These are phyloP conservation scores for Rhodotorula babjevae DNA, from an alignment of 768 basidiomycete species.

Conservation along the genomic window DNA sequence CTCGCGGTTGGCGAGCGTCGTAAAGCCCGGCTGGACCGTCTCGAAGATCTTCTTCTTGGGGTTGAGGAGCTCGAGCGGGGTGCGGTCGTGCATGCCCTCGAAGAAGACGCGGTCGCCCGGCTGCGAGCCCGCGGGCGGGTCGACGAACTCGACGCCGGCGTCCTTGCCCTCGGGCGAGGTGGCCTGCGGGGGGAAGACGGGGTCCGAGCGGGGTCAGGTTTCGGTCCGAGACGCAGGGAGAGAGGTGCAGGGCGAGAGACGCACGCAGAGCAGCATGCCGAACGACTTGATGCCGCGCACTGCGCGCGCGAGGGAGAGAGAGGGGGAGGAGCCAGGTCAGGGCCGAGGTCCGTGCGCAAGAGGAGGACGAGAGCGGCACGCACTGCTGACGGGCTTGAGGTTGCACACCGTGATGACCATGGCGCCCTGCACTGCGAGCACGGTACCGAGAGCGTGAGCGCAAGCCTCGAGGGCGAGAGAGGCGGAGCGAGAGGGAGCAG, in stretches of 20 bases:
- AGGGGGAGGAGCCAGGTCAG: neutral
- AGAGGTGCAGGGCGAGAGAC: constrained; percentile 39
- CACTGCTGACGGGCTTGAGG: constrained; percentile 79
- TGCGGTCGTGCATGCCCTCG: constrained; percentile 79
- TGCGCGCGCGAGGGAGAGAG: neutral
- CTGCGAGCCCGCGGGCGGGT: constrained; percentile 75
- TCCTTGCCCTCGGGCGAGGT: constrained; percentile 66
- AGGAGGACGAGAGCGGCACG: neutral
- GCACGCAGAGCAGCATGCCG: constrained; percentile 91
- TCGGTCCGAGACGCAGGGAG: no score
- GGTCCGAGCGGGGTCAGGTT: constrained; percentile 3
- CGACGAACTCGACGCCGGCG: constrained; percentile 81
- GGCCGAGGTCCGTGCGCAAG: no score
- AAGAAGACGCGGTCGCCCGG: constrained; percentile 94
- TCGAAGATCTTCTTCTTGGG: constrained; percentile 99
- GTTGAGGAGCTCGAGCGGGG: constrained; percentile 66
- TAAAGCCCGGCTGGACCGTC: constrained; percentile 89
- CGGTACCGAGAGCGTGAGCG: neutral
- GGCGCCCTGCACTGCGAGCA: constrained; percentile 36
- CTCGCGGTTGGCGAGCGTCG: constrained; percentile 75
- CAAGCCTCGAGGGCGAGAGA: constrained; percentile 51
- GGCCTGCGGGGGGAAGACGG: constrained; percentile 56
- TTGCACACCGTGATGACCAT: constrained; percentile 52
- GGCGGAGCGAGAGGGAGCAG: constrained; percentile 53
- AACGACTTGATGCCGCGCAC: constrained; percentile 96